Conservation (phyloP, 2,329 filamentous ascomycete species). For the Daldinia sp. region DNA sequence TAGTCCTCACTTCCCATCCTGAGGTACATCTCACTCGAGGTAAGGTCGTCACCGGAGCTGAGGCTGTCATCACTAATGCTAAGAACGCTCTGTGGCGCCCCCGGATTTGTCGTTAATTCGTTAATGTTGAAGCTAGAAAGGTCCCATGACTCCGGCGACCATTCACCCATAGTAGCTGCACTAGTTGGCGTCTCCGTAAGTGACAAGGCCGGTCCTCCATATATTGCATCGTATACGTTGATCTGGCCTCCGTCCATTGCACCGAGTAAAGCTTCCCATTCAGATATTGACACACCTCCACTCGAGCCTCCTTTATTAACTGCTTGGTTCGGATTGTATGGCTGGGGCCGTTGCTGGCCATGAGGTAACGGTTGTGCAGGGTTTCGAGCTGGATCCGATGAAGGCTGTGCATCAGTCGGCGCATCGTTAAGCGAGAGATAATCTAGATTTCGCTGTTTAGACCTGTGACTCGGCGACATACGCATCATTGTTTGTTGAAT, state of each 20-base stretch:
- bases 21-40: conserved; percentile 56
- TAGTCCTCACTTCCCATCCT: conserved; percentile 53
- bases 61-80: conserved; percentile 67
- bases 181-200: conserved; percentile 56
- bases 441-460: conserved; percentile 62
- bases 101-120: conserved; percentile 55
- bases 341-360: conserved; percentile 44
- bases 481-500: conserved; percentile 51
- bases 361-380: conserved; percentile 43
- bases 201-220: conserved; percentile 68
- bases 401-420: conserved; percentile 56
- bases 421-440: conserved; percentile 64
- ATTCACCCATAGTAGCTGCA: conserved; percentile 52
- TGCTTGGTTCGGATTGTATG: conserved; percentile 49
- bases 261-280: conserved; percentile 85
- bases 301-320: conserved; percentile 50
- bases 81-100: conserved; percentile 60
- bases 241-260: conserved; percentile 80
- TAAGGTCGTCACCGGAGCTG: conserved; percentile 62
- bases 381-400: conserved; percentile 54
- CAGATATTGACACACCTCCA: conserved; percentile 65
- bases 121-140: conserved; percentile 59
- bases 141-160: conserved; percentile 68
- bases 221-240: conserved; percentile 87
- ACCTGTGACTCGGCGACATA: conserved; percentile 45